Conservation (phyloP, 257 asterid genomes). For the Misopates orontium region DNA sequence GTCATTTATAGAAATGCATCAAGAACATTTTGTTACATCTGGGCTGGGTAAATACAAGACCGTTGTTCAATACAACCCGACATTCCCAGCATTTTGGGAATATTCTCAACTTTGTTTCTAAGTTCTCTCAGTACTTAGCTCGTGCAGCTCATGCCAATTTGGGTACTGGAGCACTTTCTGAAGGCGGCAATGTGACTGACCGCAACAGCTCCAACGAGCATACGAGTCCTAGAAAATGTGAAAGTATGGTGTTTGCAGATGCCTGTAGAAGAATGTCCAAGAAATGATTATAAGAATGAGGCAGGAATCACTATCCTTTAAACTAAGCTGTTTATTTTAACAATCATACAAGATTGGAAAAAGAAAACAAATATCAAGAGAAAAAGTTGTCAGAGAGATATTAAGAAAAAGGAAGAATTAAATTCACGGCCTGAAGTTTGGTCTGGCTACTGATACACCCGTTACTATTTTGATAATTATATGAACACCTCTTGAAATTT, state of each 20-base stretch:
- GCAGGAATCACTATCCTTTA: not conserved
- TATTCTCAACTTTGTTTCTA: slow-evolving; percentile 14
- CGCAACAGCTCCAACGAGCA: slow-evolving; percentile 89
- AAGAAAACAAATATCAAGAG: not conserved
- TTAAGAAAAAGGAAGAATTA: no score
- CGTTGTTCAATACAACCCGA: slow-evolving; percentile 11
- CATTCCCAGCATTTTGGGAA: not conserved
- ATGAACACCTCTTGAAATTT: no score
- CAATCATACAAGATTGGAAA: not conserved
- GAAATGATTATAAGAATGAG: not conserved
- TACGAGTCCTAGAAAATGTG: slow-evolving; percentile 84
- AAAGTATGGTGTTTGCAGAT: slow-evolving; percentile 85
- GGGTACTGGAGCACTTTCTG: slow-evolving; percentile 64
- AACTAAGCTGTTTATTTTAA: not conserved
- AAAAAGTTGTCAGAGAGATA: not conserved
- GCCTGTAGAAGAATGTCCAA: slow-evolving; percentile 53
- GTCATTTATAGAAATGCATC: slow-evolving; percentile 12
- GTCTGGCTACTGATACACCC: no score
- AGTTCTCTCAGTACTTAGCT: slow-evolving; percentile 8
- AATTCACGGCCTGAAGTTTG: no score
- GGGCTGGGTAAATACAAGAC: slow-evolving; percentile 10
- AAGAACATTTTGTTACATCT: slow-evolving; percentile 8
- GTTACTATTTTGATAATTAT: no score
- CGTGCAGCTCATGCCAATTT: slow-evolving; percentile 52
- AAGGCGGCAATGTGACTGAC: slow-evolving; percentile 77